Conservation (phyloP, 192 early-diverging fungal species). For the Entomortierella beljakovae region DNA sequence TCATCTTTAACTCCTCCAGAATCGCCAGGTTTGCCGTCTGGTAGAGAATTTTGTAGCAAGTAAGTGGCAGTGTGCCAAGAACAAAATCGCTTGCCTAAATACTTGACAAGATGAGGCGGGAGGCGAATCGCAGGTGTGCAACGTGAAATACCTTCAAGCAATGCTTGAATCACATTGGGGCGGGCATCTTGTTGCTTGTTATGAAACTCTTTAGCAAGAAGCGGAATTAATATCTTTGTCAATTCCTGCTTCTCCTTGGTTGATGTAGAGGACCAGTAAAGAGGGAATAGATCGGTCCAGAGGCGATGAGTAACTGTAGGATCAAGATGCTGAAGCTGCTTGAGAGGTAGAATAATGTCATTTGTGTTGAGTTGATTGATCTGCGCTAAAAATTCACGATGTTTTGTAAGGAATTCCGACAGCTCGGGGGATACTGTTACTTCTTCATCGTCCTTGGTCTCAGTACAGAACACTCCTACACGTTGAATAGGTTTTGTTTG, state of each 20-base stretch:
- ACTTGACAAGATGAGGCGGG: conserved; percentile 94
- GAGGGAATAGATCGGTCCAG: conserved; percentile 89
- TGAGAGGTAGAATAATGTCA: conserved; percentile 67
- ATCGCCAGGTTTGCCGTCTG: conserved; percentile 54
- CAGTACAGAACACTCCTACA: conserved; percentile 14
- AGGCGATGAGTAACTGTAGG: conserved; percentile 73
- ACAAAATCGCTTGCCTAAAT: conserved; percentile 90
- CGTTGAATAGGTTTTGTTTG: conserved; percentile 60
- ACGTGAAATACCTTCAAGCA: conserved; percentile 87
- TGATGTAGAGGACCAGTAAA: conserved; percentile 81
- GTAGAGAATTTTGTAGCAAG: conserved; percentile 80
- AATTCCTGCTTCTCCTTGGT: conserved; percentile 86
- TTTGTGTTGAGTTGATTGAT: conserved; percentile 61
- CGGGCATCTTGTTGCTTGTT: conserved; percentile 77
- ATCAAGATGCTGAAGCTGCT: conserved; percentile 76
- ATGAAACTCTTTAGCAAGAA: conserved; percentile 95
- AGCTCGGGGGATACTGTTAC: conserved; percentile 53
- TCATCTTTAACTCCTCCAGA: conserved; percentile 76
- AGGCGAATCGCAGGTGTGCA: conserved; percentile 80
- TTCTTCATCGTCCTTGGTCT: conserved; percentile 15
- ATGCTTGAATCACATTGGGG: conserved; percentile 95
- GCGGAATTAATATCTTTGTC: conserved; percentile 81
- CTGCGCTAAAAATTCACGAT: conserved; percentile 71
- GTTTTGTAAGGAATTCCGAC: conserved; percentile 58
- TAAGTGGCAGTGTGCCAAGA: conserved; percentile 93